phyloP scores from a whole-genome alignment of 805 yeast species.

The Hanseniaspora thailandica region DNA sequence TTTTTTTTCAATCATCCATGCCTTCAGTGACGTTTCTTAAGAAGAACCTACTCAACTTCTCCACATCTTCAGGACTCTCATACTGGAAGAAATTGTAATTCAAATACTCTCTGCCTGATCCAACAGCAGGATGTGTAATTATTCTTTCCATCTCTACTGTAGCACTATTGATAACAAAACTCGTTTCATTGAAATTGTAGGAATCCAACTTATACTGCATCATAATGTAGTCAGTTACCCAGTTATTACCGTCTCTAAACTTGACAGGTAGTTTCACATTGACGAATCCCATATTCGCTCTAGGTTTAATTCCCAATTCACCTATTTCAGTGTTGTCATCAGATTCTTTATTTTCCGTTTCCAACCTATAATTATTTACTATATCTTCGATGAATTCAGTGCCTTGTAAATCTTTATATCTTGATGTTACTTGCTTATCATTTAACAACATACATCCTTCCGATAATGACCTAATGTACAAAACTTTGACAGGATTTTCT shows the following conservation, averaged over 20 bases:
- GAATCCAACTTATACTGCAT: not conserved
- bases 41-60: no score
- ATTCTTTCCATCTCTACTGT: no score
- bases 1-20: no score
- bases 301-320: not conserved
- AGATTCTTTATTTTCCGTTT: not conserved
- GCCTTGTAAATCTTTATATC: no score
- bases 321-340: not conserved
- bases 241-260: not conserved
- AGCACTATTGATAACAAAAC: no score
- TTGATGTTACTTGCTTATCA: not conserved
- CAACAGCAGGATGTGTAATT: no score
- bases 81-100: no score
- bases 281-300: not conserved
- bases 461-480: not conserved
- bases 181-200: not conserved
- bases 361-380: not conserved
- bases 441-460: not conserved
- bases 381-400: not conserved
- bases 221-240: not conserved
- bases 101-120: no score
- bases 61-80: no score
- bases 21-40: no score
- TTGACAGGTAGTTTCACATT: not conserved
- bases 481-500: not conserved